Percentiles rank a stretch among this genome's conserved stretches.
Conservation (phyloP, 352 stramenopile genomes). For the Phytopythium delawarense region DNA sequence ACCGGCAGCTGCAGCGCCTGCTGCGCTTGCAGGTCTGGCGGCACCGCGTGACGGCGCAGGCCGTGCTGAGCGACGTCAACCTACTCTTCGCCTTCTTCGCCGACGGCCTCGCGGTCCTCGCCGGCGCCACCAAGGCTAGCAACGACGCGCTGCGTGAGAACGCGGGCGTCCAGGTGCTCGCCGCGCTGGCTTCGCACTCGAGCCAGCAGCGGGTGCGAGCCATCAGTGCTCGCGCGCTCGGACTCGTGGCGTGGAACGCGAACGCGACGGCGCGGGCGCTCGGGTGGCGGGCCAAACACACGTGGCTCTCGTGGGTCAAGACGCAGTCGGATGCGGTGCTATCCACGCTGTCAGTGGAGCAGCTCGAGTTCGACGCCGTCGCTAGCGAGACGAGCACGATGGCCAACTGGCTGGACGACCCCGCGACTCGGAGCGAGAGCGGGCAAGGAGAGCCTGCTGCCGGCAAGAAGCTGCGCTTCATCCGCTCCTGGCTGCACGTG, state of each 20-base stretch:
- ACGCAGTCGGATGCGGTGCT: constrained; percentile 30
- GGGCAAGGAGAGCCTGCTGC: neutral
- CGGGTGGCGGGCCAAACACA: constrained; percentile 62
- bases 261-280: constrained; percentile 49
- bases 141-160: constrained; percentile 57
- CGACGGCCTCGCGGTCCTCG: constrained; percentile 49
- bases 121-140: constrained; percentile 33
- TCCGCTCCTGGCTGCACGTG: constrained; percentile 48
- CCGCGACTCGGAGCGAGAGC: neutral
- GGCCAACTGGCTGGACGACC: constrained; percentile 61
- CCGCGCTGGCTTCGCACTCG: constrained; percentile 34
- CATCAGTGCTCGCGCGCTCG: constrained; percentile 50
- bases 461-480: constrained; percentile 47
- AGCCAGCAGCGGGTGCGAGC: constrained; percentile 29
- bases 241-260: constrained; percentile 62
- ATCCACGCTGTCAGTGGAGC: constrained; percentile 17
- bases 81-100: constrained; percentile 66
- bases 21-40: constrained; percentile 66
- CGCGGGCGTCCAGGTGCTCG: constrained; percentile 61
- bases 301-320: constrained; percentile 57
- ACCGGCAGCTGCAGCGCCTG: constrained; percentile 59
- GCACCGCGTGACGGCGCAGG: constrained; percentile 63
- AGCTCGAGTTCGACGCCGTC: constrained; percentile 46
- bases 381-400: constrained; percentile 26
- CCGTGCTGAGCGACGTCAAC: constrained; percentile 61